A percentile compares a stretch with the other conserved stretches of the same genome.
Evolutionary conservation across 2,329 filamentous ascomycete species (phyloP).

Genomic region (Curvularia hawaiiensis): DNA sequence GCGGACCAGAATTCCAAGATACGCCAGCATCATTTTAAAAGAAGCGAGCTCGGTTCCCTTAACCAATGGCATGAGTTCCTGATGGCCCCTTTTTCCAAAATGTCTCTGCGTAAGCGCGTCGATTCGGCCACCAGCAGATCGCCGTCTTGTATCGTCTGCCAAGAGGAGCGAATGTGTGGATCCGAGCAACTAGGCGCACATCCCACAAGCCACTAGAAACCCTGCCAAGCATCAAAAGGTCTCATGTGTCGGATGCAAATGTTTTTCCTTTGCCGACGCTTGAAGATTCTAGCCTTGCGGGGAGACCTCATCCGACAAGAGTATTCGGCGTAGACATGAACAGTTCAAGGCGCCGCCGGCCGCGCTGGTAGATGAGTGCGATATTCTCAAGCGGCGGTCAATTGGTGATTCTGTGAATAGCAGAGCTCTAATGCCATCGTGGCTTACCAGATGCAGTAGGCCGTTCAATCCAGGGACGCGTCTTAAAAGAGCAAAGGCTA

Average conservation of each 20-base stretch:
- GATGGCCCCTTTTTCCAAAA: constrained; percentile 14
- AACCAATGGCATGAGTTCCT: constrained; percentile 13
- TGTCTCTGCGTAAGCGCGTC: constrained; percentile 15
- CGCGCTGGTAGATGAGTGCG: not conserved
- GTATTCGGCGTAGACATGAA: not conserved
- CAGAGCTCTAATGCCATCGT: constrained; percentile 10
- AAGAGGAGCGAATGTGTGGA: not conserved
- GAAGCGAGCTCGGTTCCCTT: constrained; percentile 1
- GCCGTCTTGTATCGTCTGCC: constrained; percentile 12
- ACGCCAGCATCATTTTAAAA: constrained; percentile 12
- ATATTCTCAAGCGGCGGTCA: constrained; percentile 8
- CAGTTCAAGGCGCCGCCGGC: not conserved
- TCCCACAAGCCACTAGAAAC: not conserved
- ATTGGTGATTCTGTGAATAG: constrained; percentile 12
- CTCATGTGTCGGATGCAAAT: not conserved
- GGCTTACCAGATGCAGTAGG: constrained; percentile 13
- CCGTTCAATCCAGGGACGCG: constrained; percentile 7
- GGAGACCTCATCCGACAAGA: not conserved
- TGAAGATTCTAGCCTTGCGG: not conserved
- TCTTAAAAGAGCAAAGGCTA: not conserved
- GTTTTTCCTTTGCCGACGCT: not conserved
- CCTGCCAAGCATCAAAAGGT: not conserved
- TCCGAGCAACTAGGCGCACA: not conserved
- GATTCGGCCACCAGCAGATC: constrained; percentile 10
- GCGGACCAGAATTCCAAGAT: not conserved